A percentile compares a stretch with the other conserved stretches of the same genome.
Evolutionary conservation across 148 eudicot genomes (phyloP).

Genomic region (Heliosperma pusillum): DNA sequence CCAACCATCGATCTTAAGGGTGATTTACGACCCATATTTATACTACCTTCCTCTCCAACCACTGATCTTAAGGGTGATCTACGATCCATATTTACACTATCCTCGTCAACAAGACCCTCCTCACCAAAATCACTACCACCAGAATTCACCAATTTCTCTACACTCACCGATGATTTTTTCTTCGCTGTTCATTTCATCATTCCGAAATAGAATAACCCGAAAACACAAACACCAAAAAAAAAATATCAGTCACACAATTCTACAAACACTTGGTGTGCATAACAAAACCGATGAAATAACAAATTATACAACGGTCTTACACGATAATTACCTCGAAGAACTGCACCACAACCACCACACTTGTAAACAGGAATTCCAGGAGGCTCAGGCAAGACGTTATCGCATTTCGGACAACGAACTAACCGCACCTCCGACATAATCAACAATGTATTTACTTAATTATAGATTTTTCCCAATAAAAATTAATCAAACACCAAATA

Average conservation of each 20-base stretch:
- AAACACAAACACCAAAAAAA: not conserved
- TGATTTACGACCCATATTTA: conserved; percentile 21
- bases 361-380: conserved; percentile 60
- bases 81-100: conserved; percentile 14
- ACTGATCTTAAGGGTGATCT: conserved; percentile 27
- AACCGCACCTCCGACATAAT: conserved; percentile 59
- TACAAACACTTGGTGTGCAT: conserved; percentile 19
- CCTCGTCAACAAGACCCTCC: conserved; percentile 16
- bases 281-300: not conserved
- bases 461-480: conserved; percentile 1
- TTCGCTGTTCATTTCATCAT: conserved; percentile 44
- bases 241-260: conserved; percentile 18
- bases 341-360: conserved; percentile 88
- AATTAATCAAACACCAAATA: not conserved
- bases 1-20: conserved; percentile 24
- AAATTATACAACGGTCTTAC: not conserved
- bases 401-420: conserved; percentile 88
- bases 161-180: conserved; percentile 30
- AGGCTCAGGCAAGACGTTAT: conserved; percentile 75
- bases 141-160: conserved; percentile 27
- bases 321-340: conserved; percentile 56
- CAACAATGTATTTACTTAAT: conserved; percentile 7
- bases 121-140: conserved; percentile 8
- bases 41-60: conserved; percentile 13
- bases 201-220: conserved; percentile 1